These are phyloP conservation scores for Asclepias syriaca DNA, from an alignment of 257 asterid species.

Conservation along the genomic window DNA sequence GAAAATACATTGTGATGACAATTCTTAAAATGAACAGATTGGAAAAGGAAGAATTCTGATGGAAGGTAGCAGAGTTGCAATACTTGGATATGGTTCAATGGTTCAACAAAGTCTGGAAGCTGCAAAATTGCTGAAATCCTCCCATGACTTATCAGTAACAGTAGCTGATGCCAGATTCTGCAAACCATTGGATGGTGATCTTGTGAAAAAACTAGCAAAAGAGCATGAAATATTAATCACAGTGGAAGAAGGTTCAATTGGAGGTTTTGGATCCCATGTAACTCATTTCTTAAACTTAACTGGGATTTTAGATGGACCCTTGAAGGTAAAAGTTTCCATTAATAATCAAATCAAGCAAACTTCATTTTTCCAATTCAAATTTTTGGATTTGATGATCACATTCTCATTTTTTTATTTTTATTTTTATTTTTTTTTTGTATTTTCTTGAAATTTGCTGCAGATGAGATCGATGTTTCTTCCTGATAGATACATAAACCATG, in stretches of 20 bases:
- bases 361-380: not conserved
- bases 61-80: constrained; percentile 64
- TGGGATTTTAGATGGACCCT: constrained; percentile 62
- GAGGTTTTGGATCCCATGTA: constrained; percentile 81
- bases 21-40: constrained; percentile 31
- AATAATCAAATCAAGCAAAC: not conserved
- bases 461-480: constrained; percentile 74
- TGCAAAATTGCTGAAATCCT: constrained; percentile 37
- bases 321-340: constrained; percentile 44
- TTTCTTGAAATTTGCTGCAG: constrained; percentile 29
- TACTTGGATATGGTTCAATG: constrained; percentile 65
- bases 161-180: constrained; percentile 79
- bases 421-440: not conserved
- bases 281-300: constrained; percentile 55
- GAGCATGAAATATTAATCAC: constrained; percentile 67
- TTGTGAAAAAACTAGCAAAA: constrained; percentile 47
- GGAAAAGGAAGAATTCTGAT: constrained; percentile 62
- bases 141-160: constrained; percentile 37
- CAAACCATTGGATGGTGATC: constrained; percentile 67
- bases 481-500: constrained; percentile 72
- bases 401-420: too few relatives aligned
- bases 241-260: constrained; percentile 75
- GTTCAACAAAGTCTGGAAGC: constrained; percentile 63
- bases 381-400: not conserved
- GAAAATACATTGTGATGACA: not conserved